Evolutionary conservation across 768 basidiomycete species (phyloP).

Genomic region (Boletus insuetus): DNA sequence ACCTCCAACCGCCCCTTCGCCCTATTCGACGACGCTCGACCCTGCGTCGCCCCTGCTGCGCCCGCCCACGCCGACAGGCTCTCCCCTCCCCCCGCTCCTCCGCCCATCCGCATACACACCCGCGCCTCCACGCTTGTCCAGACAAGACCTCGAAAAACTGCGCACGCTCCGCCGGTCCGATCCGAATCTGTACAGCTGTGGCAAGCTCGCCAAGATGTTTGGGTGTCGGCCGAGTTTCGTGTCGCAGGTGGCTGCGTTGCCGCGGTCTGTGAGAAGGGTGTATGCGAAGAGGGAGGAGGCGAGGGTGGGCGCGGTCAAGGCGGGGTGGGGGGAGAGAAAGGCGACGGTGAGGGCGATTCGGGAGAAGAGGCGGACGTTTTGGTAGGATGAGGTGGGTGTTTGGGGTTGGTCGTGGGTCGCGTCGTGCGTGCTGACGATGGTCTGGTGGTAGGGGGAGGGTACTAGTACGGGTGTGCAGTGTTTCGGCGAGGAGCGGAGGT

Average conservation of each 20-base stretch:
- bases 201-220: conserved; percentile 73
- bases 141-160: conserved; percentile 54
- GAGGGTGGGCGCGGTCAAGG: conserved; percentile 45
- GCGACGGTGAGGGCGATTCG: conserved; percentile 58
- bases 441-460: no score
- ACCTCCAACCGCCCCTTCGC: conserved; percentile 75
- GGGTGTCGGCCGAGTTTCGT: conserved; percentile 69
- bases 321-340: conserved; percentile 72
- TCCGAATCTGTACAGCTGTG: conserved; percentile 58
- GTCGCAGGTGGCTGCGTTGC: conserved; percentile 59
- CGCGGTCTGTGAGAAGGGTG: conserved; percentile 45
- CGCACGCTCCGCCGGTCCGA: conserved; percentile 54
- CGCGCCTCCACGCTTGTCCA: conserved; percentile 43
- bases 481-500: background rate
- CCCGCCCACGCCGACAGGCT: conserved; percentile 28
- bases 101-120: conserved; percentile 39
- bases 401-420: background rate
- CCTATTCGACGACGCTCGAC: conserved; percentile 63
- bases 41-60: conserved; percentile 72
- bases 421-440: no score
- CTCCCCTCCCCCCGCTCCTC: conserved; percentile 47
- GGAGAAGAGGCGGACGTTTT: conserved; percentile 65
- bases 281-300: conserved; percentile 43
- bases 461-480: no score
- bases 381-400: conserved; percentile 43